A percentile compares a stretch with the other conserved stretches of the same genome.
phyloP scores from a whole-genome alignment of 2,329 filamentous ascomycete species.

The Immersiporthe knoxdaviesiana region DNA sequence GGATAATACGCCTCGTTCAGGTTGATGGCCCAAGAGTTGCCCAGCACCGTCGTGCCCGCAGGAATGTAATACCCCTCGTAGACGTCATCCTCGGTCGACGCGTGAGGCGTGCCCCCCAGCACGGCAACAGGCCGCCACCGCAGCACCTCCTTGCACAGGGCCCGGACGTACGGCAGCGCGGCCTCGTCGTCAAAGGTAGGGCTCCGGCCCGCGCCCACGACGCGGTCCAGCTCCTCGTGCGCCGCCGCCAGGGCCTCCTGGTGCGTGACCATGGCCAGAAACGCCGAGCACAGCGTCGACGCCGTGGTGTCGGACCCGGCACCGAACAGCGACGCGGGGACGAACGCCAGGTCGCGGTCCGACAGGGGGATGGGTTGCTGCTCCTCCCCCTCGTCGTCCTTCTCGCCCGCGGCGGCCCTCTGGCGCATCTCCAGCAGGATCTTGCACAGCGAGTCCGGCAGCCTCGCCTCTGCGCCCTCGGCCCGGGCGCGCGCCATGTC shows the following conservation, averaged over 20 bases:
- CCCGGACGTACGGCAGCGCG: conserved; percentile 39
- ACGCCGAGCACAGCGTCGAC: conserved; percentile 50
- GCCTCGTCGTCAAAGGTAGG: conserved; percentile 39
- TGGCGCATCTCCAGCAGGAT: conserved; percentile 46
- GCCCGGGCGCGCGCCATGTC: conserved; percentile 42
- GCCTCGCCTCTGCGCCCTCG: conserved; percentile 34
- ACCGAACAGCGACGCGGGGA: conserved; percentile 46
- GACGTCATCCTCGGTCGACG: conserved; percentile 50
- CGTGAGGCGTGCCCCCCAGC: conserved; percentile 50
- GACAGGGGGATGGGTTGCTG: conserved; percentile 43
- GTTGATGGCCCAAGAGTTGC: conserved; percentile 40
- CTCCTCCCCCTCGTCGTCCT: neutral
- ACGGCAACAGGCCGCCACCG: conserved; percentile 47
- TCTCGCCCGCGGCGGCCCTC: conserved; percentile 30
- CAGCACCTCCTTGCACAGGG: conserved; percentile 39
- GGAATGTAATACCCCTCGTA: conserved; percentile 55
- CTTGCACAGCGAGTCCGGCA: conserved; percentile 49
- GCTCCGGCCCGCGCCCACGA: conserved; percentile 39
- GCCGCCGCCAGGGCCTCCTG: conserved; percentile 47
- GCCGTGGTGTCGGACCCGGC: conserved; percentile 56
- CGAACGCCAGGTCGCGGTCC: conserved; percentile 47
- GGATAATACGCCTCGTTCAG: conserved; percentile 33
- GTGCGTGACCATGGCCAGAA: conserved; percentile 51
- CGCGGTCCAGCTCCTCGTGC: conserved; percentile 46
- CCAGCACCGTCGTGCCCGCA: conserved; percentile 47